phyloP scores from a whole-genome alignment of 208 protist genomes.

The Leptomonas seymouri region DNA sequence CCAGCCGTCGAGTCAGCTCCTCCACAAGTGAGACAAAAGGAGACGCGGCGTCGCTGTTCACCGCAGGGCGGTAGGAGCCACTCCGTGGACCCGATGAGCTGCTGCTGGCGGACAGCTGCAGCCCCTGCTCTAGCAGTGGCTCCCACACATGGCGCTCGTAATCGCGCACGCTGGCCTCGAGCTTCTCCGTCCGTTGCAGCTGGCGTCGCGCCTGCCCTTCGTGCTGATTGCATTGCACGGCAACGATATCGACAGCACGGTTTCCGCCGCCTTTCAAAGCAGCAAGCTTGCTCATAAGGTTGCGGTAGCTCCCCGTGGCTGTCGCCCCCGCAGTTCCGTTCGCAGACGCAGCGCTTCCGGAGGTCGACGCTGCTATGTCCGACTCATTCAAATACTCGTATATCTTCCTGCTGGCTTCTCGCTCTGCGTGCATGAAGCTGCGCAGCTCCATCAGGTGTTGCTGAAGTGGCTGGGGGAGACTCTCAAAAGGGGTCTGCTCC shows the following conservation, averaged over 20 bases:
- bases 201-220: conserved; percentile 57
- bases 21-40: conserved; percentile 42
- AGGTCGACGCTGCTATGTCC: neutral
- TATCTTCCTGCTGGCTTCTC: conserved; percentile 54
- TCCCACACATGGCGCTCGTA: conserved; percentile 73
- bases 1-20: conserved; percentile 45
- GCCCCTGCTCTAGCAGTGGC: conserved; percentile 56
- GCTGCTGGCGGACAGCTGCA: conserved; percentile 6
- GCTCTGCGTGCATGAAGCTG: conserved; percentile 75
- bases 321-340: neutral
- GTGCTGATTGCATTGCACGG: conserved; percentile 63
- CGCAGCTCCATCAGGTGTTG: conserved; percentile 78
- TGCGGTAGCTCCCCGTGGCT: conserved; percentile 40
- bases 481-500: conserved; percentile 70
- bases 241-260: conserved; percentile 55
- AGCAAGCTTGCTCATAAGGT: conserved; percentile 30
- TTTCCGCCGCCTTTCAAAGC: conserved; percentile 38
- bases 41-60: conserved; percentile 20
- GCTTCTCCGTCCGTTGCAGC: conserved; percentile 48
- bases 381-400: conserved; percentile 62
- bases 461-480: conserved; percentile 67
- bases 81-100: conserved; percentile 9
- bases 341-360: neutral
- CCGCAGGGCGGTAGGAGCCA: conserved; percentile 23
- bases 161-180: conserved; percentile 55